Evolutionary conservation across 331 rosid genomes (phyloP).

Genomic region (Quercus lobata): DNA sequence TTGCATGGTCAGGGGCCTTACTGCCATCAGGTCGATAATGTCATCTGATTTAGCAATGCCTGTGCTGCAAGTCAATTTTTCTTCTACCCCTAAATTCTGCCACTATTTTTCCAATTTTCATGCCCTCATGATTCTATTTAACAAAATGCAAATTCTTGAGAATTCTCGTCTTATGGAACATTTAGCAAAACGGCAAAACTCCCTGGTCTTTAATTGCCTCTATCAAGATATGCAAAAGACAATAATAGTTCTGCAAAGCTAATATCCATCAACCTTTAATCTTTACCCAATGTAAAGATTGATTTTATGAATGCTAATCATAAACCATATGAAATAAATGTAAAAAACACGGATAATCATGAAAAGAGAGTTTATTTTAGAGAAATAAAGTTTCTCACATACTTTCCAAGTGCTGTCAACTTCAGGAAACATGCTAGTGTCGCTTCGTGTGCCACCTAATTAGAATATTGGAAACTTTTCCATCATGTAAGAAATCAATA

Average conservation of each 20-base stretch:
- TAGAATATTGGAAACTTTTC: conserved; percentile 19
- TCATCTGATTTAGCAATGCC: not conserved
- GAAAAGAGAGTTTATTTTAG: not conserved
- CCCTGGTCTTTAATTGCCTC: not conserved
- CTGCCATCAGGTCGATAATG: not conserved
- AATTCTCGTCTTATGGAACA: not conserved
- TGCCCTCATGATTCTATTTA: not conserved
- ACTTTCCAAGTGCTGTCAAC: conserved; percentile 92
- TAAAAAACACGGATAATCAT: conserved; percentile 6
- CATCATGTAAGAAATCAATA: not conserved
- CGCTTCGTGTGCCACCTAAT: conserved; percentile 63
- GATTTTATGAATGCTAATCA: not conserved
- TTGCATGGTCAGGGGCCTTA: not conserved
- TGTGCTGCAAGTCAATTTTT: not conserved
- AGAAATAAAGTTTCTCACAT: conserved; percentile 22
- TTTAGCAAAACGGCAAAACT: not conserved
- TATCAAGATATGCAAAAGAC: not conserved
- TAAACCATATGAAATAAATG: not conserved
- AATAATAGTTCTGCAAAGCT: not conserved
- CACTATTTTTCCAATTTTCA: not conserved
- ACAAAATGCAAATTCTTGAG: not conserved
- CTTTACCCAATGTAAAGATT: not conserved
- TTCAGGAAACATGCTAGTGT: conserved; percentile 80
- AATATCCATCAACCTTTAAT: not conserved
- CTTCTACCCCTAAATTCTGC: not conserved